Evolutionary conservation across 2,329 filamentous ascomycete species (phyloP).

Genomic region (Hysterium pulicare): DNA sequence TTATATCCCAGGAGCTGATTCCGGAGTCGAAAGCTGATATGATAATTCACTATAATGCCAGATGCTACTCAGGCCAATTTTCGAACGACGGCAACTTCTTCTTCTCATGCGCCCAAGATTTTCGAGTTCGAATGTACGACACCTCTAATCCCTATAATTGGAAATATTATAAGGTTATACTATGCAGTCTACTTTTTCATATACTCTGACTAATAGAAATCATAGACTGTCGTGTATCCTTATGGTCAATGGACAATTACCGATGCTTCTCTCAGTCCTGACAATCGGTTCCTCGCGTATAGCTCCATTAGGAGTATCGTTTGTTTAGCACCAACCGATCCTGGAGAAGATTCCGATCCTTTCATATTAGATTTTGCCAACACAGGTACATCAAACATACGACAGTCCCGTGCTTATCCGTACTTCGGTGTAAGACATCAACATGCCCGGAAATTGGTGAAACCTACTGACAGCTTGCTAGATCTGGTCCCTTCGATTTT

Average conservation of each 20-base stretch:
- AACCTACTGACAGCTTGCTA: constrained; percentile 22
- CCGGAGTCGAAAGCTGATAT: constrained; percentile 76
- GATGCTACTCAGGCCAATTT: constrained; percentile 94
- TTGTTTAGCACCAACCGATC: constrained; percentile 83
- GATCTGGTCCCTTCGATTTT: constrained; percentile 91
- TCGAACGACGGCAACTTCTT: constrained; percentile 98
- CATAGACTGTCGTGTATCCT: constrained; percentile 76
- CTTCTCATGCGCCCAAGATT: constrained; percentile 87
- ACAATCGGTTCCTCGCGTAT: constrained; percentile 90
- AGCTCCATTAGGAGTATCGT: constrained; percentile 83
- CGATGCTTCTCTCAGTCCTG: constrained; percentile 83
- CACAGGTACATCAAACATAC: constrained; percentile 36
- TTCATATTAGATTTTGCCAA: constrained; percentile 71
- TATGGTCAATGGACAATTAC: constrained; percentile 95
- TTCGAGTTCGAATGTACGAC: constrained; percentile 94
- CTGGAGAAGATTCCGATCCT: constrained; percentile 74
- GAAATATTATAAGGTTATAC: constrained; percentile 83
- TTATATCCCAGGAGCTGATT: constrained; percentile 74
- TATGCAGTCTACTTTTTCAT: not conserved
- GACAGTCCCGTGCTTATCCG: constrained; percentile 30
- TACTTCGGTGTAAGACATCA: constrained; percentile 27
- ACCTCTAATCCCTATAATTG: constrained; percentile 93
- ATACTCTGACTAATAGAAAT: constrained; percentile 29
- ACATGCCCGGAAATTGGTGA: not conserved
- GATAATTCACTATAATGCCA: constrained; percentile 80